Conservation (phyloP, 208 protist species). For the Trypanosoma vivax region DNA sequence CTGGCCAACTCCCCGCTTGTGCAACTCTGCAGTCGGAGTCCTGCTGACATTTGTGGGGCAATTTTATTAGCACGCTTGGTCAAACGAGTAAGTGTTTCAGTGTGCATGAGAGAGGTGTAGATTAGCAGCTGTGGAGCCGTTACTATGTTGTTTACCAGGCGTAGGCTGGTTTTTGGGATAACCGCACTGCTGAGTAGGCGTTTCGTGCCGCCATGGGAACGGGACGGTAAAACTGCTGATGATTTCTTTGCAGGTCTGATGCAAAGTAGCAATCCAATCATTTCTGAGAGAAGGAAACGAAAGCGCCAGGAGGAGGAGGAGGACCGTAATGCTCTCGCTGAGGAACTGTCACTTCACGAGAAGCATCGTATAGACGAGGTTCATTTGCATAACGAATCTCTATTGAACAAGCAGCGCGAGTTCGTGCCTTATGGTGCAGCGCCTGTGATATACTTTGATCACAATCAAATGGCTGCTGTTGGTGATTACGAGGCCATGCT, state of each 20-base stretch:
- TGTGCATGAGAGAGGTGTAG: neutral
- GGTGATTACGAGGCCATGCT: conserved; percentile 53
- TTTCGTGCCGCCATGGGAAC: conserved; percentile 84
- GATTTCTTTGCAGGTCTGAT: conserved; percentile 74
- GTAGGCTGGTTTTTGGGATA: neutral
- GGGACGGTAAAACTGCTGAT: conserved; percentile 68
- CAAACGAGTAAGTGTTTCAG: no score
- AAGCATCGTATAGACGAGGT: conserved; percentile 36
- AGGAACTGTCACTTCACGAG: conserved; percentile 35
- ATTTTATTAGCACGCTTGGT: no score
- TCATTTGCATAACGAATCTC: conserved; percentile 35
- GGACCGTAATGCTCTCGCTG: conserved; percentile 7
- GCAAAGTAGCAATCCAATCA: conserved; percentile 61
- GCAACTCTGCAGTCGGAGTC: no score
- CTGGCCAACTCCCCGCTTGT: no score
- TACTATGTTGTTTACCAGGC: neutral
- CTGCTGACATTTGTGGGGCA: no score
- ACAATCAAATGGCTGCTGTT: conserved; percentile 65
- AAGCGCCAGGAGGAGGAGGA: conserved; percentile 22
- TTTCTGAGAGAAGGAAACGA: conserved; percentile 28
- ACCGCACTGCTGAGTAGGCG: conserved; percentile 25
- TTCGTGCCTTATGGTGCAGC: conserved; percentile 78
- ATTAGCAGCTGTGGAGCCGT: neutral
- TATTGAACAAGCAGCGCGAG: conserved; percentile 33
- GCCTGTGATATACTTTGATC: conserved; percentile 52